Evolutionary conservation across 2,329 filamentous ascomycete genomes (phyloP).

Genomic region (Neonectria faginata): DNA sequence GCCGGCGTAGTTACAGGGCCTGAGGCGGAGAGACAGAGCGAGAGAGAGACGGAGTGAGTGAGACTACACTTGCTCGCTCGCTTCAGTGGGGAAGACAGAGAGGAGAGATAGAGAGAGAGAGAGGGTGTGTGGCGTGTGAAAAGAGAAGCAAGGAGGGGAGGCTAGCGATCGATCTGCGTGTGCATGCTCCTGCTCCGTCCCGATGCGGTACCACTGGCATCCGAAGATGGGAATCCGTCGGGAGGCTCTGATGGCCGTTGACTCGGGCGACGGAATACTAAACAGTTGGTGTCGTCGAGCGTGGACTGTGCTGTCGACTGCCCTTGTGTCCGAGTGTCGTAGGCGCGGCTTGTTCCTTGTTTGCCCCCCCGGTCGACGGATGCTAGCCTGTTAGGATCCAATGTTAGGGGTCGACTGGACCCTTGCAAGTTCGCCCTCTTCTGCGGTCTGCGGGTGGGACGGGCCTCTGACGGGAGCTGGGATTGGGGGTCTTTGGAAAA

Average conservation of each 20-base stretch:
- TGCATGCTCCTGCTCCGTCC: constrained; percentile 9
- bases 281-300: not conserved
- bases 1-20: constrained; percentile 25
- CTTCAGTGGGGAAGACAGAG: constrained; percentile 4
- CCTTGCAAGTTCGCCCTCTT: constrained; percentile 19
- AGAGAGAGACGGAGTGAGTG: not conserved
- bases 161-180: constrained; percentile 17
- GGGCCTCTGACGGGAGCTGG: constrained; percentile 23
- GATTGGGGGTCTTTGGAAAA: constrained; percentile 29
- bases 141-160: not conserved
- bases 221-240: not conserved
- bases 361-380: not conserved
- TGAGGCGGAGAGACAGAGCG: constrained; percentile 24
- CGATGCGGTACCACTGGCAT: not conserved
- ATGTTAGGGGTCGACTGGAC: constrained; percentile 1
- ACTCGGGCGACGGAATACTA: not conserved
- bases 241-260: not conserved
- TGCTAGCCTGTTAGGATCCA: not conserved
- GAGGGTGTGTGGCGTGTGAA: constrained; percentile 13
- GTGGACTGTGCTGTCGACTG: not conserved
- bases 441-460: constrained; percentile 5
- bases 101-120: not conserved
- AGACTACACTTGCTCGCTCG: constrained; percentile 1
- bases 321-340: not conserved
- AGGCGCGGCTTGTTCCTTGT: not conserved